Evolutionary conservation across 2,329 filamentous ascomycete species (phyloP).

Genomic region (Nemania bipapillata): DNA sequence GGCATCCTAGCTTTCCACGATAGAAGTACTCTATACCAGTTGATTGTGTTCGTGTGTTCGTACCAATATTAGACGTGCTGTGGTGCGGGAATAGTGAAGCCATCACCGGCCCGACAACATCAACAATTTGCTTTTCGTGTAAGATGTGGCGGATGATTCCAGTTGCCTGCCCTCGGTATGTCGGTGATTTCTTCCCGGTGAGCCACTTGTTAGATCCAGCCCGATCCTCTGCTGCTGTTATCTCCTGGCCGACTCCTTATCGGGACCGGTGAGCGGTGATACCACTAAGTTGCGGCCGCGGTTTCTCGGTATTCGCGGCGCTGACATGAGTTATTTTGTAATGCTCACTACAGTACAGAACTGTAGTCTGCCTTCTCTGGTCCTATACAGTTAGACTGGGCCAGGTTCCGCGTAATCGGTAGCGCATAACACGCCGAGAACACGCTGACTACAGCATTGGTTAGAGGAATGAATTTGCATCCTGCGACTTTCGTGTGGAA

Average conservation of each 20-base stretch:
- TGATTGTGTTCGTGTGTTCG: background rate
- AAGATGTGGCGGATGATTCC: slow-evolving; percentile 4
- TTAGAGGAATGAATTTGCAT: background rate
- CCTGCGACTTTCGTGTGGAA: slow-evolving; percentile 26
- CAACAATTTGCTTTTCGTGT: background rate
- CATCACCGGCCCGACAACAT: slow-evolving; percentile 5
- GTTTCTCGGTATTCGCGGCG: slow-evolving; percentile 14
- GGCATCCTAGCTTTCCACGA: background rate
- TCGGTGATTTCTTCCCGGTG: slow-evolving; percentile 24
- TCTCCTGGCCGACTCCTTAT: slow-evolving; percentile 9
- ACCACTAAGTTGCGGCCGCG: slow-evolving; percentile 12
- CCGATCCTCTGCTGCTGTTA: slow-evolving; percentile 14
- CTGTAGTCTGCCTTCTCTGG: background rate
- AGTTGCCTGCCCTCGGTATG: background rate
- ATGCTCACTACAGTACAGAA: slow-evolving; percentile 12
- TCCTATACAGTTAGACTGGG: background rate
- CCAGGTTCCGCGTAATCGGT: background rate
- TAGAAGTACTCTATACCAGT: no score
- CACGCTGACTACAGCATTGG: slow-evolving; percentile 23
- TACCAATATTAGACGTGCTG: slow-evolving; percentile 7
- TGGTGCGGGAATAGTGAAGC: slow-evolving; percentile 11
- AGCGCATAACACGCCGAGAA: slow-evolving; percentile 12
- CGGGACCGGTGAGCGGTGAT: slow-evolving; percentile 27
- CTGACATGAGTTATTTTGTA: slow-evolving; percentile 20
- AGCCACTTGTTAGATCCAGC: slow-evolving; percentile 23